phyloP scores from a whole-genome alignment of 2,329 filamentous ascomycete species.

The Paecilomyces sp. region DNA sequence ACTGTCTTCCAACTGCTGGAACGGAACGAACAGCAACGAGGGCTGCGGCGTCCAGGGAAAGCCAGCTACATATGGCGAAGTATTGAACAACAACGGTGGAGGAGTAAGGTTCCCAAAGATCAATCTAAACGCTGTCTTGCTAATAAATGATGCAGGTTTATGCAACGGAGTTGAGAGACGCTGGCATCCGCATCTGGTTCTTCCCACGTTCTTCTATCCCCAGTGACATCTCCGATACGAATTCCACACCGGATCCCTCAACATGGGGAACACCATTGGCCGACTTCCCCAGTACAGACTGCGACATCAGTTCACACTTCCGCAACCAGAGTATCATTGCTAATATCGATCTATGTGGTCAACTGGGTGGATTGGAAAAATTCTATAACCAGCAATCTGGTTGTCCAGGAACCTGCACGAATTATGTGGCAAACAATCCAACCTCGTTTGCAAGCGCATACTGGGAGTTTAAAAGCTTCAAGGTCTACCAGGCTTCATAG shows the following conservation, averaged over 20 bases:
- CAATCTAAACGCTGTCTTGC: background rate
- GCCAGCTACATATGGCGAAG: conserved; percentile 42
- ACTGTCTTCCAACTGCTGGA: conserved; percentile 43
- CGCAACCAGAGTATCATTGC: conserved; percentile 59
- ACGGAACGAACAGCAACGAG: conserved; percentile 45
- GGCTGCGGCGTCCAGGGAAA: conserved; percentile 50
- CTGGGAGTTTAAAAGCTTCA: conserved; percentile 58
- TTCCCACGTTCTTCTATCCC: conserved; percentile 46
- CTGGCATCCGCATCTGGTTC: conserved; percentile 58
- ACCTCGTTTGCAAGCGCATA: conserved; percentile 52
- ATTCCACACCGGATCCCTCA: conserved; percentile 49
- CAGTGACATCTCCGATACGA: conserved; percentile 42
- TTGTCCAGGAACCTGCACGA: conserved; percentile 49
- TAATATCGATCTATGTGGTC: conserved; percentile 60
- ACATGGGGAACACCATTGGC: conserved; percentile 56
- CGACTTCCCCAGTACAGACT: conserved; percentile 59
- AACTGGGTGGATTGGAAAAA: conserved; percentile 36
- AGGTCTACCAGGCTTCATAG: conserved; percentile 44
- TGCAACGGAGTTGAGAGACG: conserved; percentile 54
- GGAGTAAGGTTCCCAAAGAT: conserved; percentile 29
- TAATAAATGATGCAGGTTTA: conserved; percentile 34
- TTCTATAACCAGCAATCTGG: conserved; percentile 26
- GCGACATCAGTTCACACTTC: conserved; percentile 54
- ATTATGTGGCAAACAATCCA: conserved; percentile 53
- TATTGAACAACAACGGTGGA: conserved; percentile 49